A percentile compares a stretch with the other conserved stretches of the same genome.
These are phyloP conservation scores for Gleditsia sinensis DNA, from an alignment of 306 rosid species.

Conservation along the genomic window DNA sequence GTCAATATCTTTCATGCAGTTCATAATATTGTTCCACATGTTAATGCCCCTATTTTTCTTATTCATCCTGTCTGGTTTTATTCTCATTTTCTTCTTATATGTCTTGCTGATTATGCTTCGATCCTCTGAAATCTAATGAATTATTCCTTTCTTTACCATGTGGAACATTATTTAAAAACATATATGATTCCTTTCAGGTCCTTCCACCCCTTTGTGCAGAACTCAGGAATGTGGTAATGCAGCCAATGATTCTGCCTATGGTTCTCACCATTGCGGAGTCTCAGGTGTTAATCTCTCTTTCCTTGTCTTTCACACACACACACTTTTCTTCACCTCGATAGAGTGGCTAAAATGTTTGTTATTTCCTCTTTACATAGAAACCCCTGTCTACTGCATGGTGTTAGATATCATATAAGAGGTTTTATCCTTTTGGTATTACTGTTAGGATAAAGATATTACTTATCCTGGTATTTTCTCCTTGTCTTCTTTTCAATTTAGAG, in stretches of 20 bases:
- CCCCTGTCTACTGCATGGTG: not conserved
- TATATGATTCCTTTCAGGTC: constrained; percentile 61
- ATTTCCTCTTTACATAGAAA: not conserved
- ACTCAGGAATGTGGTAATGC: constrained; percentile 95
- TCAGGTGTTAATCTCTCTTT: constrained; percentile 63
- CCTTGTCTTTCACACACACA: not conserved
- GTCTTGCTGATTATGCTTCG: constrained; percentile 9
- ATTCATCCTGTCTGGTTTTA: not conserved
- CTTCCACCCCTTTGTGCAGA: constrained; percentile 99
- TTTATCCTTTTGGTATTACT: not conserved
- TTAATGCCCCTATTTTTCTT: not conserved
- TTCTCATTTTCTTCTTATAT: not conserved
- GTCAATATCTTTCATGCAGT: not conserved
- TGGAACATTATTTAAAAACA: constrained; percentile 23
- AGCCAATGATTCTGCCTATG: constrained; percentile 98
- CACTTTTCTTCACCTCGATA: constrained; percentile 5
- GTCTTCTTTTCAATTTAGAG: not conserved
- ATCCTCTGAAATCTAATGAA: constrained; percentile 18
- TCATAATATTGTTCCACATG: constrained; percentile 5
- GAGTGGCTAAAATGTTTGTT: constrained; percentile 8
- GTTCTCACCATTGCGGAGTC: constrained; percentile 98
- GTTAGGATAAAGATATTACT: not conserved
- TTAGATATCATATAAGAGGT: not conserved
- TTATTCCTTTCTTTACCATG: constrained; percentile 8
- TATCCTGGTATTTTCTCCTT: not conserved